Evolutionary conservation across 2,329 filamentous ascomycete genomes (phyloP), one percentile per base, ranked within the genome.

Genomic region (Lasiodiplodia theobromae): DNA sequence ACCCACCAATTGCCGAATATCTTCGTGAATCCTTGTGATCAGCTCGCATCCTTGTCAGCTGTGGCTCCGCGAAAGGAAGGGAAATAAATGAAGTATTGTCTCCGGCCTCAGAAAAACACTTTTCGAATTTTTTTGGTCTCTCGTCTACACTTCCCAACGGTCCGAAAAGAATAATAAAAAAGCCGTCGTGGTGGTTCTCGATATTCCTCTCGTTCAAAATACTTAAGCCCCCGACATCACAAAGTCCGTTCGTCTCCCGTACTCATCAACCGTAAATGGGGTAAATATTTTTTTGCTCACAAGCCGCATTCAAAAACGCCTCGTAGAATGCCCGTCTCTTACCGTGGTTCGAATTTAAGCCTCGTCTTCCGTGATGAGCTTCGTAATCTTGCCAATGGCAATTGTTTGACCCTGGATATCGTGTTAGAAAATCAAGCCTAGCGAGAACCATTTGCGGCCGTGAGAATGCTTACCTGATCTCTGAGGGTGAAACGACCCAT

Each of bases 331-430:
- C 58, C 37, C 37, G 44, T 34, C 31, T 21, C 49, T 16, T 66
- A n/a, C 11, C 11, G n/a, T 44, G 52, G 8, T 21, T 53, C 49
- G 52, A 38, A 18, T 47, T 58, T 49, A 37, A 38, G n/a, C 21
- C 37, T 51, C 28, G 10, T n/a, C 37, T 49, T 79, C 77, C 2
- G 77, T 79, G 71, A 92, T 88, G 70, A 99, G 87, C 87, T 94
- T 97, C 70, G 93, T 97, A 80, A 99, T 96, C 88, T 99, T 99
- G 77, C 96, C 96, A 83, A 99, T 99, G 68, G 96, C 96, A 84
- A 99, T 97, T 0, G 96, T 99, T 92, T 98, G 95, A 75, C 96
- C 96, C 90, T 98, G 77, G 68, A 76, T 67, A 78, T 28, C 40
- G 74, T 64, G 78, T 78, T 73, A 79, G 77, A 66, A 66, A 66